These are phyloP conservation scores for Cephaloascus albidus DNA, from an alignment of 805 yeast genomes.

Conservation along the genomic window DNA sequence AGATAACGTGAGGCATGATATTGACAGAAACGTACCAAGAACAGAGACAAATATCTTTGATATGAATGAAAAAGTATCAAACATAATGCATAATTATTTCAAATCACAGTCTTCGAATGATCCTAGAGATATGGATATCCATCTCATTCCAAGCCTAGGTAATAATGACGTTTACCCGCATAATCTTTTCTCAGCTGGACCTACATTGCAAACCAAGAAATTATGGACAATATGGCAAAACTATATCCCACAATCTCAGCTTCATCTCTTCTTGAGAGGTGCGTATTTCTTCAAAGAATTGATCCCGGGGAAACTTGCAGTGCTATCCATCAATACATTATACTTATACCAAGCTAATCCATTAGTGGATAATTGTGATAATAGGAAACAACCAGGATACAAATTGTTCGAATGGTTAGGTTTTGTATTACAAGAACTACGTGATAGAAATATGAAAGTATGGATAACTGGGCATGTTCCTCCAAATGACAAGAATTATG, in stretches of 20 bases:
- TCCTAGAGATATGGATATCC: constrained; percentile 33
- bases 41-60: constrained; percentile 28
- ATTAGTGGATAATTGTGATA: constrained; percentile 71
- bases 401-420: constrained; percentile 73
- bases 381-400: constrained; percentile 70
- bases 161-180: constrained; percentile 89
- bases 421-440: constrained; percentile 58
- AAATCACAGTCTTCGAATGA: constrained; percentile 33
- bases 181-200: constrained; percentile 77
- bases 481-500: constrained; percentile 71
- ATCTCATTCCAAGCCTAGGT: constrained; percentile 65
- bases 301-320: constrained; percentile 72
- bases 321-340: constrained; percentile 69
- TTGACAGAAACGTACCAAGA: constrained; percentile 30
- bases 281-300: constrained; percentile 70
- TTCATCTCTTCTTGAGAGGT: constrained; percentile 65
- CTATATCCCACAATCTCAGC: constrained; percentile 69
- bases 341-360: constrained; percentile 74
- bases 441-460: constrained; percentile 69
- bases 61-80: constrained; percentile 36
- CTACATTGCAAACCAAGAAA: constrained; percentile 80
- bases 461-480: constrained; percentile 90
- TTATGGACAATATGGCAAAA: constrained; percentile 63
- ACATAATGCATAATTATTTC: constrained; percentile 42
- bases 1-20: constrained; percentile 35